These are phyloP conservation scores for Aspergillus aculeatus DNA, from an alignment of 2,329 filamentous ascomycete species.

Conservation along the genomic window DNA sequence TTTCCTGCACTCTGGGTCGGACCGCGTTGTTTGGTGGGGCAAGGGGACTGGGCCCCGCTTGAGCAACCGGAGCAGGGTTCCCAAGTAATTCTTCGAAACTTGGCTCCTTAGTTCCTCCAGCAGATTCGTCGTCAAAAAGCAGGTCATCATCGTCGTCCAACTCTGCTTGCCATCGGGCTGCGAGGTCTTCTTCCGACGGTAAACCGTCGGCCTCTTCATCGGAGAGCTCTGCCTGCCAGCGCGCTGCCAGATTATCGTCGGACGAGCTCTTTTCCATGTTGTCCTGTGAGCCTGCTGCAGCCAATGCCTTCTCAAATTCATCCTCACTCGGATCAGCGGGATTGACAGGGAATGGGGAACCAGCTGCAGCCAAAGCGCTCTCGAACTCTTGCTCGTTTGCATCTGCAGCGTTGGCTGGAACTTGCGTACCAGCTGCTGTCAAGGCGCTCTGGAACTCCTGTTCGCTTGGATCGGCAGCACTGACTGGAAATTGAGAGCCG, in stretches of 20 bases:
- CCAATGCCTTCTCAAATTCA: slow-evolving; percentile 23
- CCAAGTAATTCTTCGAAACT: slow-evolving; percentile 26
- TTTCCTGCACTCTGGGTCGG: slow-evolving; percentile 27
- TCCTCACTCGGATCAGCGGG: slow-evolving; percentile 31
- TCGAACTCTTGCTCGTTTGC: slow-evolving; percentile 30
- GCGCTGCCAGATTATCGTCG: slow-evolving; percentile 68
- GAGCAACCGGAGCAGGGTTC: slow-evolving; percentile 11
- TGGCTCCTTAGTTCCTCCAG: slow-evolving; percentile 24
- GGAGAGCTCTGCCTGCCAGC: slow-evolving; percentile 75
- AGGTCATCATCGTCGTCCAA: slow-evolving; percentile 73
- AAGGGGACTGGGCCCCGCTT: slow-evolving; percentile 27
- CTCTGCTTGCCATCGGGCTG: slow-evolving; percentile 62
- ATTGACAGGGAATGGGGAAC: slow-evolving; percentile 14
- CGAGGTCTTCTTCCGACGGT: slow-evolving; percentile 60
- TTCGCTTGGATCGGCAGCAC: slow-evolving; percentile 30
- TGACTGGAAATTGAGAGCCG: slow-evolving; percentile 6
- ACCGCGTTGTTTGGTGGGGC: slow-evolving; percentile 25
- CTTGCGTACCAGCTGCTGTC: slow-evolving; percentile 47
- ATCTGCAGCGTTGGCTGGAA: slow-evolving; percentile 30
- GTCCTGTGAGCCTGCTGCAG: slow-evolving; percentile 22
- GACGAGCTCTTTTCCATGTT: slow-evolving; percentile 21
- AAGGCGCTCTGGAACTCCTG: slow-evolving; percentile 39
- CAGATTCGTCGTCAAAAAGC: slow-evolving; percentile 64
- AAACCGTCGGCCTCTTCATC: slow-evolving; percentile 49
- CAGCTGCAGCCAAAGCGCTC: slow-evolving; percentile 8